These are phyloP conservation scores for Dalechampia spathulata DNA, from an alignment of 441 rosid genomes.

Conservation along the genomic window DNA sequence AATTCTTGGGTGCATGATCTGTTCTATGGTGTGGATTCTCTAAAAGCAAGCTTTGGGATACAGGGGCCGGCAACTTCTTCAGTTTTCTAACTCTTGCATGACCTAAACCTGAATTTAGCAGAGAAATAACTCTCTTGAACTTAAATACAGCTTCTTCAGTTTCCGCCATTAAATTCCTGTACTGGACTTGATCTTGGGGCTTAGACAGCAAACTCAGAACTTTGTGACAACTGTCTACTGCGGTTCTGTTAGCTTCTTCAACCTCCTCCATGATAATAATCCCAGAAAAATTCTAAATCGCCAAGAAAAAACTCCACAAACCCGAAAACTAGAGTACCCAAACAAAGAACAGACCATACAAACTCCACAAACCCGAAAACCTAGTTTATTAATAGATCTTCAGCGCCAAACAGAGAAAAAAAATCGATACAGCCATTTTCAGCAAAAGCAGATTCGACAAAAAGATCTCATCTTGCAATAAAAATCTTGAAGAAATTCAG, in stretches of 20 bases:
- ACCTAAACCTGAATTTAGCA: constrained; percentile 59
- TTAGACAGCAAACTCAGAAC: constrained; percentile 44
- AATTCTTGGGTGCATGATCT: constrained; percentile 36
- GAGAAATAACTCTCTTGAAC: constrained; percentile 72
- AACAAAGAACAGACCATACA: constrained; percentile 19
- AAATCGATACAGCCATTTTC: constrained; percentile 26
- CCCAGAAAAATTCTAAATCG: constrained; percentile 12
- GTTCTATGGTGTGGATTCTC: constrained; percentile 37
- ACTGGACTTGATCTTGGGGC: constrained; percentile 49
- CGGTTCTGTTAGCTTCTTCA: constrained; percentile 74
- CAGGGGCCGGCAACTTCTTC: constrained; percentile 38
- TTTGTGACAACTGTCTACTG: constrained; percentile 62
- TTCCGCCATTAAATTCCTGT: constrained; percentile 49
- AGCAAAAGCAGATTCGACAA: constrained; percentile 15
- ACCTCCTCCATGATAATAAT: constrained; percentile 79
- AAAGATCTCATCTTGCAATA: constrained; percentile 7
- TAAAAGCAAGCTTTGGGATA: constrained; percentile 45
- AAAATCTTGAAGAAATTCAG: constrained; percentile 7
- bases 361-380: constrained; percentile 12
- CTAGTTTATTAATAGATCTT: constrained; percentile 15
- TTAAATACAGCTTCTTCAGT: constrained; percentile 71
- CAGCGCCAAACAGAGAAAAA: constrained; percentile 14
- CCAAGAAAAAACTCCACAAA: too few relatives aligned
- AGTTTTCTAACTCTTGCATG: constrained; percentile 87
- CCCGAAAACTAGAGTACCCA: constrained; percentile 13